Evolutionary conservation across 257 asterid species (phyloP).

Genomic region (Echites panduratus): DNA sequence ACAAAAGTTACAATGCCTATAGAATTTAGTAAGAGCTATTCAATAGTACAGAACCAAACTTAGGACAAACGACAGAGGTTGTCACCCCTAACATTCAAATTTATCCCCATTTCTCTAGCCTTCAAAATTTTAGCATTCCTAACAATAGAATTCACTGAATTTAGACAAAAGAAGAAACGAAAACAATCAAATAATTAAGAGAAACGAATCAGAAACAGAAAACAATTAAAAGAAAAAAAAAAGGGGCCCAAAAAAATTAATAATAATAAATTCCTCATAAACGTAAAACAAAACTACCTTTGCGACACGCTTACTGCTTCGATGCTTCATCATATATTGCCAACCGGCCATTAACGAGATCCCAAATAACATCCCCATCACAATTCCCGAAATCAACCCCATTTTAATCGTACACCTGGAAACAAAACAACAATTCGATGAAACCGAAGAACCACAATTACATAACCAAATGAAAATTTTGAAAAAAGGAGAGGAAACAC

Average conservation of each 20-base stretch:
- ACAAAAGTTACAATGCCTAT: too few relatives aligned
- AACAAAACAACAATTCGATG: not conserved
- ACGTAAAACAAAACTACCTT: slow-evolving; percentile 42
- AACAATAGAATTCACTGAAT: not conserved
- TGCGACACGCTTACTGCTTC: slow-evolving; percentile 72
- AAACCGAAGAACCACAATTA: not conserved
- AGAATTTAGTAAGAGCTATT: too few relatives aligned
- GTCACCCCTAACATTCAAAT: not conserved
- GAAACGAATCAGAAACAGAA: not conserved
- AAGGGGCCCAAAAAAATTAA: not conserved
- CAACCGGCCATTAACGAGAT: slow-evolving; percentile 85
- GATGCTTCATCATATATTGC: slow-evolving; percentile 70
- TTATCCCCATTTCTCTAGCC: not conserved
- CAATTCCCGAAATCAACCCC: slow-evolving; percentile 86
- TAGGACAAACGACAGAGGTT: not conserved
- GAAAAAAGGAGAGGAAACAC: not conserved
- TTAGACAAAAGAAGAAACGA: too few relatives aligned
- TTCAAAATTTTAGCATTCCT: not conserved
- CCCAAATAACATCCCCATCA: slow-evolving; percentile 82
- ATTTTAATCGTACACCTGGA: slow-evolving; percentile 25
- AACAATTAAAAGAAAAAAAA: not conserved
- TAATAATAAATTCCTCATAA: not conserved
- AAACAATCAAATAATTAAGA: too few relatives aligned
- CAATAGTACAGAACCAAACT: not conserved
- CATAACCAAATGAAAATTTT: not conserved